Conservation (phyloP, 225 moss, liverwort and hornwort species). For the Bryoerythrophyllum caledonicum region DNA sequence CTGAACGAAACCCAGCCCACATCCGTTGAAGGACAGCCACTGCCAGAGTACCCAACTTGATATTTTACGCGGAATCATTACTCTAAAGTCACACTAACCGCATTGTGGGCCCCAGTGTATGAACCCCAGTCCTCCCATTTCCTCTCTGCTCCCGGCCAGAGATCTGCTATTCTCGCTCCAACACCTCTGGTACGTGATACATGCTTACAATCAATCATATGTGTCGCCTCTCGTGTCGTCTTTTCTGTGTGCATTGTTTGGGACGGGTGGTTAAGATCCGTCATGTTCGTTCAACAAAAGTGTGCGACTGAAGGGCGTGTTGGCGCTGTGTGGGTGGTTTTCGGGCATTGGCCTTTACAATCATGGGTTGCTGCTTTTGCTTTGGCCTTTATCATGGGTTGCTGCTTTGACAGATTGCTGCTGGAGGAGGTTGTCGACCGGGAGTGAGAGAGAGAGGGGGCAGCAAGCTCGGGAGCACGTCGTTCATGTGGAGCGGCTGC, state of each 20-base stretch:
- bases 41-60: not conserved
- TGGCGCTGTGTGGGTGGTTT: not conserved
- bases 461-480: not conserved
- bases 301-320: not conserved
- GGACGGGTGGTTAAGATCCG: conserved; percentile 12
- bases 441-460: not conserved
- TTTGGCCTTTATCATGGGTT: not conserved
- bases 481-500: not conserved
- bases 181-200: not conserved
- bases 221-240: not conserved
- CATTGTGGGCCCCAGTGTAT: not conserved
- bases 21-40: not conserved
- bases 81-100: not conserved
- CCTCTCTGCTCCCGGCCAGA: rapidly evolving
- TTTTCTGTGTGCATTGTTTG: not conserved
- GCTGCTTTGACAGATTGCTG: conserved; percentile 4
- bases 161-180: not conserved
- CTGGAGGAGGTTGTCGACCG: not conserved
- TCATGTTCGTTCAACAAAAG: conserved; percentile 10
- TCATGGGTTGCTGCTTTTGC: no score
- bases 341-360: no score
- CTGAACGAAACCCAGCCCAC: not conserved
- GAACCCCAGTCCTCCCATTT: rapidly evolving
- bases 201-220: not conserved
- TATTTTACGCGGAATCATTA: conserved; percentile 6